phyloP scores from a whole-genome alignment of 2,329 filamentous ascomycete species.

The Colletotrichum sp. region DNA sequence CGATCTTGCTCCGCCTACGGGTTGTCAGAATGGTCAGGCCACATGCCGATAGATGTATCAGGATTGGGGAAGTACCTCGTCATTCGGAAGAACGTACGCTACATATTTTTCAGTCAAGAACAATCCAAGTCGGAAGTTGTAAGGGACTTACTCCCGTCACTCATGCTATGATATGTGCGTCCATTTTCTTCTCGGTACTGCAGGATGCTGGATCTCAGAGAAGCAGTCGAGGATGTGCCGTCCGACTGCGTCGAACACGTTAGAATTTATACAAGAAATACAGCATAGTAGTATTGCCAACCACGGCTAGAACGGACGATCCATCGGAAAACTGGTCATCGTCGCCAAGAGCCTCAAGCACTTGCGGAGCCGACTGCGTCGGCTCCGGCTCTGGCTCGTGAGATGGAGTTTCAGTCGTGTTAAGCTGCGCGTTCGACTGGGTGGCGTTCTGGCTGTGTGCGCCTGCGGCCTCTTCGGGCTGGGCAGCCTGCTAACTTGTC shows the following conservation, averaged over 20 bases:
- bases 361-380: neutral
- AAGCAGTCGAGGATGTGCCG: neutral
- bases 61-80: neutral
- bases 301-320: neutral
- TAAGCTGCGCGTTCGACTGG: neutral
- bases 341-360: neutral
- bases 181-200: neutral
- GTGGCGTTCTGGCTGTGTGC: neutral
- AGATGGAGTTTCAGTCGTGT: neutral
- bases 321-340: neutral
- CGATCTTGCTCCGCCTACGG: neutral
- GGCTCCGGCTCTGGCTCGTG: neutral
- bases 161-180: neutral
- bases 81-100: neutral
- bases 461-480: neutral
- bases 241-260: neutral
- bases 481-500: neutral
- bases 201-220: neutral
- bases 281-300: neutral
- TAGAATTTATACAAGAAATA: neutral
- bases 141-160: constrained; percentile 26
- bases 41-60: neutral
- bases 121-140: constrained; percentile 15
- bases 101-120: neutral
- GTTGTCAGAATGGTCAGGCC: neutral